phyloP scores from a whole-genome alignment of 1,284 basidiomycete genomes.

The Sporisorium exsertum region DNA sequence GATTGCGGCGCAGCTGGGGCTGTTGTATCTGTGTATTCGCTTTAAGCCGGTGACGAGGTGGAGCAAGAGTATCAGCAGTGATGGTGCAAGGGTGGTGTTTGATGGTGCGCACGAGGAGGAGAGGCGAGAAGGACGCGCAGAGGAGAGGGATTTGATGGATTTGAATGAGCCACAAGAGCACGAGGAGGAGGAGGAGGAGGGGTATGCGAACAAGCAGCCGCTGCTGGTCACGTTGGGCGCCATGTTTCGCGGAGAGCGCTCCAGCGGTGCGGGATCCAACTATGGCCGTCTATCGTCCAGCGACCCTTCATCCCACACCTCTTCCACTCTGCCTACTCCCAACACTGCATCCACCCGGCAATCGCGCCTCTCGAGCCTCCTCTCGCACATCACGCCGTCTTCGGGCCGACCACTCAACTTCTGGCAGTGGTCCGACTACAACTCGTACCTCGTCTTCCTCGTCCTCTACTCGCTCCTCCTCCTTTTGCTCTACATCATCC shows the following conservation, averaged over 20 bases:
- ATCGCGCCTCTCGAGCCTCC: background rate
- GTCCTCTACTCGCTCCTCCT: conserved; percentile 75
- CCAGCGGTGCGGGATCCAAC: background rate
- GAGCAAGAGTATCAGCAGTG: conserved; percentile 39
- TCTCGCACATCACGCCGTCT: background rate
- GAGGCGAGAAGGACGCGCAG: background rate
- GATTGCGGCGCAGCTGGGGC: conserved; percentile 71
- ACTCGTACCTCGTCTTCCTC: conserved; percentile 81
- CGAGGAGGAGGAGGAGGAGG: conserved; percentile 15
- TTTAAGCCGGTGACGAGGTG: conserved; percentile 65
- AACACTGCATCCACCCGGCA: background rate
- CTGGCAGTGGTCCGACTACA: conserved; percentile 85
- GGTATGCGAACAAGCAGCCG: conserved; percentile 45
- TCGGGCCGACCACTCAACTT: conserved; percentile 76
- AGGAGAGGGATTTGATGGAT: conserved; percentile 28
- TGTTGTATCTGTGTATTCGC: conserved; percentile 72
- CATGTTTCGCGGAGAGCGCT: conserved; percentile 14
- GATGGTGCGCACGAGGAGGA: conserved; percentile 16
- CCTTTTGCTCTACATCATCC: conserved; percentile 73
- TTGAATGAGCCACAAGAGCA: conserved; percentile 2
- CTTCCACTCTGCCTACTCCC: background rate
- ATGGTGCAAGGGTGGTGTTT: conserved; percentile 43
- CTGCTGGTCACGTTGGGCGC: conserved; percentile 40
- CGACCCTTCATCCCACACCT: conserved; percentile 13
- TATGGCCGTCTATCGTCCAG: conserved; percentile 24